Conservation (phyloP, 1,284 basidiomycete genomes). For the Tilletia caries region DNA sequence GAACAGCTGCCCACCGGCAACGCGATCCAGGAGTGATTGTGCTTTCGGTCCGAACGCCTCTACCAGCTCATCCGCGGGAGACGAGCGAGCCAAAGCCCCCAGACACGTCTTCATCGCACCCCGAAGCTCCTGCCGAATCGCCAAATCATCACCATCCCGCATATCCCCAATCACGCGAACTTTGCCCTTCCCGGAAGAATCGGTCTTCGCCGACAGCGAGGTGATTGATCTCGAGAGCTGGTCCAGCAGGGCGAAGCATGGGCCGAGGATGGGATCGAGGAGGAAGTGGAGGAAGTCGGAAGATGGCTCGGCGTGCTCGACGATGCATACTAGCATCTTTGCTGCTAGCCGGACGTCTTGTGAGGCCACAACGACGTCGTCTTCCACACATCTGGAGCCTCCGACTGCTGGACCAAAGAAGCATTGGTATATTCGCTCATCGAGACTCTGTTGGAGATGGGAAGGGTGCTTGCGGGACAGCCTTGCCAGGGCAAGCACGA, state of each 20-base stretch:
- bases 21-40: not conserved
- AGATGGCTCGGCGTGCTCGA: constrained; percentile 43
- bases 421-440: not conserved
- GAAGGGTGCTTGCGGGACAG: constrained; percentile 8
- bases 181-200: constrained; percentile 21
- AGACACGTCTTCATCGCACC: constrained; percentile 30
- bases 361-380: not conserved
- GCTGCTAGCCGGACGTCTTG: constrained; percentile 16
- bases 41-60: constrained; percentile 19
- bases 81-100: constrained; percentile 37
- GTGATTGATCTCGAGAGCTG: constrained; percentile 15
- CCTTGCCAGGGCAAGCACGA: constrained; percentile 16
- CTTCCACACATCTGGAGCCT: not conserved
- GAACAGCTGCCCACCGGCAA: not conserved
- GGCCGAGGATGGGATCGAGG: constrained; percentile 28
- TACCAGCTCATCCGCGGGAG: constrained; percentile 23
- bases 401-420: not conserved
- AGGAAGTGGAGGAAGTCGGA: constrained; percentile 35
- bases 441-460: not conserved
- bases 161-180: constrained; percentile 19
- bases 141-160: not conserved
- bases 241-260: constrained; percentile 36
- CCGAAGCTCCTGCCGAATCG: constrained; percentile 21
- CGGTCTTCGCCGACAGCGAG: not conserved
- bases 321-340: constrained; percentile 27